Conservation (phyloP, 1,284 basidiomycete species). For the Gomphus bonarii region DNA sequence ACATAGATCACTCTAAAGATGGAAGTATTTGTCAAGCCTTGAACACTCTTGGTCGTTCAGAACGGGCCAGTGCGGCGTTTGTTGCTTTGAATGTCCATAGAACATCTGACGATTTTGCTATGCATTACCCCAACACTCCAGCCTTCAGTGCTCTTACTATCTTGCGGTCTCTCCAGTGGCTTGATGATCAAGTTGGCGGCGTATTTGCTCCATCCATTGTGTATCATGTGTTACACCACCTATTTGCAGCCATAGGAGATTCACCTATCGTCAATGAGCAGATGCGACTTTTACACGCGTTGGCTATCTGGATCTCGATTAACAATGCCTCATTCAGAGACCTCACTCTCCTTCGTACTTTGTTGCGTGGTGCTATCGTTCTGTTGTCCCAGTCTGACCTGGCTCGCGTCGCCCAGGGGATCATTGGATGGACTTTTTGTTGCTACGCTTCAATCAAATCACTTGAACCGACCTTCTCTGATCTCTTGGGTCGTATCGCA, state of each 20-base stretch:
- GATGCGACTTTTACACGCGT: conserved; percentile 60
- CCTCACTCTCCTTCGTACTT: conserved; percentile 47
- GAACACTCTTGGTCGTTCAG: conserved; percentile 21
- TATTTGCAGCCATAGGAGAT: conserved; percentile 58
- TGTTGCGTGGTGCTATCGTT: conserved; percentile 59
- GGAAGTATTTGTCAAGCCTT: conserved; percentile 41
- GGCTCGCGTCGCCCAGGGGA: conserved; percentile 54
- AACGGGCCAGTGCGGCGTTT: conserved; percentile 33
- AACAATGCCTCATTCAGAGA: conserved; percentile 46
- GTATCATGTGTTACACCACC: conserved; percentile 68
- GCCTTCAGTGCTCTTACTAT: conserved; percentile 38
- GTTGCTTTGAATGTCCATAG: conserved; percentile 41
- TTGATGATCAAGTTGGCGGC: conserved; percentile 28
- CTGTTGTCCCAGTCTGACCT: conserved; percentile 66
- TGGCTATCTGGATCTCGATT: conserved; percentile 64
- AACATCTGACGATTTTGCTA: conserved; percentile 31
- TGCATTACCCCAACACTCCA: conserved; percentile 56
- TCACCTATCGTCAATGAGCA: conserved; percentile 84
- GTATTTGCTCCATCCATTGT: conserved; percentile 41
- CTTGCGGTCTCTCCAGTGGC: conserved; percentile 51
- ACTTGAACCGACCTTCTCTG: conserved; percentile 40
- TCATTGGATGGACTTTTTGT: conserved; percentile 69
- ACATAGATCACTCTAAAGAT: conserved; percentile 39
- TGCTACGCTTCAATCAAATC: conserved; percentile 28
- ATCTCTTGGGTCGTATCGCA: conserved; percentile 55